Conservation (phyloP, 1,284 basidiomycete genomes). For the Xanthoconium separans region DNA sequence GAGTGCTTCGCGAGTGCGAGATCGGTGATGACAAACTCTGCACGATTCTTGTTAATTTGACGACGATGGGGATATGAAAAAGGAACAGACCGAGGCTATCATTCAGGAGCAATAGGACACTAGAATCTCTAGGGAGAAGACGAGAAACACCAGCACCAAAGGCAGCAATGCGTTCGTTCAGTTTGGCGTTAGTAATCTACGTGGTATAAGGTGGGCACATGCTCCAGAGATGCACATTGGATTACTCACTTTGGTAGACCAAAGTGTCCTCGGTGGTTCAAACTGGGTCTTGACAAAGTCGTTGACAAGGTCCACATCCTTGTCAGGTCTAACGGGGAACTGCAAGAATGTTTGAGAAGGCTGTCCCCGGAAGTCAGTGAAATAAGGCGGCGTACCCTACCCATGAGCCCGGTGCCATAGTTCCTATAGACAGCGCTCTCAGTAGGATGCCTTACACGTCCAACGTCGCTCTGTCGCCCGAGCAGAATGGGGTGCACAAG, state of each 20-base stretch:
- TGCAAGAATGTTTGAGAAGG: conserved; percentile 29
- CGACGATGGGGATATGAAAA: not conserved
- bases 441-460: conserved; percentile 68
- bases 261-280: conserved; percentile 68
- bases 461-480: conserved; percentile 79
- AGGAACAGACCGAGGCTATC: conserved; percentile 61
- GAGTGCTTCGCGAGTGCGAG: conserved; percentile 71
- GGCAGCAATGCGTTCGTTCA: conserved; percentile 64
- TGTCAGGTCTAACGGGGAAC: conserved; percentile 70
- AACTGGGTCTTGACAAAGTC: conserved; percentile 66
- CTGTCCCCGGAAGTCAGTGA: not conserved
- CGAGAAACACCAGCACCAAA: conserved; percentile 67
- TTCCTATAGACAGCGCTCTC: conserved; percentile 82
- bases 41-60: conserved; percentile 2
- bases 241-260: conserved; percentile 64
- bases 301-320: conserved; percentile 63
- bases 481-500: conserved; percentile 81
- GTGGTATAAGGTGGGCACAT: not conserved
- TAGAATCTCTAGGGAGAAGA: conserved; percentile 63
- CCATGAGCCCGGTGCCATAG: conserved; percentile 77
- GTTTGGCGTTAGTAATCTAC: conserved; percentile 66
- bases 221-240: not conserved
- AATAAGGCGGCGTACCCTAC: conserved; percentile 51
- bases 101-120: conserved; percentile 68
- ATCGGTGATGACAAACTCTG: conserved; percentile 77